phyloP scores from a whole-genome alignment of 768 basidiomycete genomes.

The Leccinum uliginosum region DNA sequence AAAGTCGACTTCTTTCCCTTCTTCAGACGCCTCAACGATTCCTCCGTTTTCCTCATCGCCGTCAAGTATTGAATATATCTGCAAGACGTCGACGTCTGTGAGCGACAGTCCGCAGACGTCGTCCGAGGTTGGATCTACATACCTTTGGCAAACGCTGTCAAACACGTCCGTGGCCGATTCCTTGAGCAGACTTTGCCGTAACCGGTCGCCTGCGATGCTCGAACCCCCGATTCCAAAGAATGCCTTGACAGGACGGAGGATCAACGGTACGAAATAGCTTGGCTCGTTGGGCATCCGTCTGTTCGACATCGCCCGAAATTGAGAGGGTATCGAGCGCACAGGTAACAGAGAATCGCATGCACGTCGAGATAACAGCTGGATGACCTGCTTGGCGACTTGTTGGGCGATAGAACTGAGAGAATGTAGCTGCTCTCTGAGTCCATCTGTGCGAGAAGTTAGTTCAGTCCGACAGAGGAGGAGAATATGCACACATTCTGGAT shows the following conservation, averaged over 20 bases:
- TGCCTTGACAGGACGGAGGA: constrained; percentile 73
- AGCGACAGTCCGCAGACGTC: not conserved
- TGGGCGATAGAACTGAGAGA: constrained; percentile 48
- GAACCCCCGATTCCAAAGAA: constrained; percentile 63
- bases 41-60: constrained; percentile 89
- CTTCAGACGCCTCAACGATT: constrained; percentile 79
- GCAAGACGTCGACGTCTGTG: not conserved
- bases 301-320: constrained; percentile 82
- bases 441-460: constrained; percentile 36
- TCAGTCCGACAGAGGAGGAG: not conserved
- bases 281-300: constrained; percentile 70
- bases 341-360: constrained; percentile 81
- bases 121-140: constrained; percentile 8
- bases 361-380: constrained; percentile 68
- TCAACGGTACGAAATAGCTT: constrained; percentile 79
- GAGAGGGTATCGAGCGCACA: constrained; percentile 84
- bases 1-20: constrained; percentile 79
- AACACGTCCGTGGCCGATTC: constrained; percentile 61
- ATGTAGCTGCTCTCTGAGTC: constrained; percentile 50
- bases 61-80: constrained; percentile 80
- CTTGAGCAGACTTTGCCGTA: constrained; percentile 53
- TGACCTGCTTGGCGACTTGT: constrained; percentile 58
- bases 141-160: constrained; percentile 67
- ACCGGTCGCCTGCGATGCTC: constrained; percentile 54
- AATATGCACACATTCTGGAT: constrained; percentile 48